These are phyloP conservation scores for Babesia sp. DNA, from an alignment of 169 alveolate genomes.

Conservation along the genomic window DNA sequence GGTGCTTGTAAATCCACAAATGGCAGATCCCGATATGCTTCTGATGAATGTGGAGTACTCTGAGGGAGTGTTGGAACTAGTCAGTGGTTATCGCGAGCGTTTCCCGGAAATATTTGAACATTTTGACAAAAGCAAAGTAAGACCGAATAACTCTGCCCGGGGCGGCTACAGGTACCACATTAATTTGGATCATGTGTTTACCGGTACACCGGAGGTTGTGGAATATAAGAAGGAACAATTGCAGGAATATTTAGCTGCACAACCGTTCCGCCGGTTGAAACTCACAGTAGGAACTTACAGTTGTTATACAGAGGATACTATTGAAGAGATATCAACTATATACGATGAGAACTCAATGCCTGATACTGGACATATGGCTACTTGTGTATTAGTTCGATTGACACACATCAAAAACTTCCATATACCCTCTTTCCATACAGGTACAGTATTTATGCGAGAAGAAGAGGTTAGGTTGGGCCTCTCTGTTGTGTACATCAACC, in stretches of 20 bases:
- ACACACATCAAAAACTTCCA: conserved; percentile 48
- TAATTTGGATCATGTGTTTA: conserved; percentile 10
- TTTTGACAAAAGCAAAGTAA: not conserved
- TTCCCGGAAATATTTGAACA: conserved; percentile 55
- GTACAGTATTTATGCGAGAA: conserved; percentile 6
- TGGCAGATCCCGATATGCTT: conserved; percentile 1
- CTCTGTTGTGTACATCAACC: conserved; percentile 60
- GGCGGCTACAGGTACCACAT: conserved; percentile 9
- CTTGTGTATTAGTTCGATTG: conserved; percentile 44
- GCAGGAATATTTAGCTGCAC: conserved; percentile 5
- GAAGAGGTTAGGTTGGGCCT: conserved; percentile 43
- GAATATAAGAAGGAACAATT: conserved; percentile 17
- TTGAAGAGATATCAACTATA: not conserved
- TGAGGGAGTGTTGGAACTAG: conserved; percentile 11
- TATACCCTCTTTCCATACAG: conserved; percentile 55
- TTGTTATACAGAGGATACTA: conserved; percentile 16
- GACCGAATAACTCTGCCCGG: conserved; percentile 12
- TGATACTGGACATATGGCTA: not conserved
- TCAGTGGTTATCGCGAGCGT: conserved; percentile 14
- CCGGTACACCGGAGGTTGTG: conserved; percentile 14
- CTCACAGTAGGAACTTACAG: conserved; percentile 37
- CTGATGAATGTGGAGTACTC: conserved; percentile 39
- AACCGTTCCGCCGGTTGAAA: conserved; percentile 44
- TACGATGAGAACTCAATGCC: conserved; percentile 6
- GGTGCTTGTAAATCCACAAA: not conserved